Conservation (phyloP, 805 yeast genomes). For the Sungouiella blattae region DNA sequence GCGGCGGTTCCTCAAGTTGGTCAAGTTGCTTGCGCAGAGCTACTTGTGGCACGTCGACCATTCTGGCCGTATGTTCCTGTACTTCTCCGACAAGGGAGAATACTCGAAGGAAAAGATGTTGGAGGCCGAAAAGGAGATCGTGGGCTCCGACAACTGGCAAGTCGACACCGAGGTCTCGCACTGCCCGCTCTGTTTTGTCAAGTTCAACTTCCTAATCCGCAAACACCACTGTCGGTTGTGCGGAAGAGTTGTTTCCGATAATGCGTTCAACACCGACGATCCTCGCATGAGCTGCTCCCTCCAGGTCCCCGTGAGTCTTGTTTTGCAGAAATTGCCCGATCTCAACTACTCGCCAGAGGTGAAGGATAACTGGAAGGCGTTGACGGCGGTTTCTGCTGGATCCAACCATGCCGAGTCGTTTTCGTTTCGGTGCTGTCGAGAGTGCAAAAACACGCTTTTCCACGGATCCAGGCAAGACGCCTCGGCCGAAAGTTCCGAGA, state of each 20-base stretch:
- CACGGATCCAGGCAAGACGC: not conserved
- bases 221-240: slow-evolving; percentile 93
- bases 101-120: slow-evolving; percentile 3
- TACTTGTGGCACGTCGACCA: slow-evolving; percentile 1
- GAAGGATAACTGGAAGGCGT: slow-evolving; percentile 12
- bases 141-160: slow-evolving; percentile 63
- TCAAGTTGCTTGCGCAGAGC: slow-evolving; percentile 18
- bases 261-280: slow-evolving; percentile 23
- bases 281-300: slow-evolving; percentile 62
- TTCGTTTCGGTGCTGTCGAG: not conserved
- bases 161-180: slow-evolving; percentile 33
- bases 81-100: slow-evolving; percentile 1
- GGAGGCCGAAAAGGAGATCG: slow-evolving; percentile 24
- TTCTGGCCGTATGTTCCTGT: not conserved
- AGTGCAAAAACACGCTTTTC: not conserved
- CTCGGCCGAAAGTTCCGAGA: not conserved
- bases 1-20: slow-evolving; percentile 51
- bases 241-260: slow-evolving; percentile 79
- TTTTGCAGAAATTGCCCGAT: slow-evolving; percentile 36
- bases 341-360: slow-evolving; percentile 31
- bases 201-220: slow-evolving; percentile 56
- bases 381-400: slow-evolving; percentile 5
- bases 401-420: not conserved
- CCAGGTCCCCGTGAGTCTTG: slow-evolving; percentile 52
- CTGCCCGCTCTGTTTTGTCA: slow-evolving; percentile 63